Base-by-base conservation (phyloP, 2,329 filamentous ascomycete genomes). In the Calonectria ilicicola region DNA sequence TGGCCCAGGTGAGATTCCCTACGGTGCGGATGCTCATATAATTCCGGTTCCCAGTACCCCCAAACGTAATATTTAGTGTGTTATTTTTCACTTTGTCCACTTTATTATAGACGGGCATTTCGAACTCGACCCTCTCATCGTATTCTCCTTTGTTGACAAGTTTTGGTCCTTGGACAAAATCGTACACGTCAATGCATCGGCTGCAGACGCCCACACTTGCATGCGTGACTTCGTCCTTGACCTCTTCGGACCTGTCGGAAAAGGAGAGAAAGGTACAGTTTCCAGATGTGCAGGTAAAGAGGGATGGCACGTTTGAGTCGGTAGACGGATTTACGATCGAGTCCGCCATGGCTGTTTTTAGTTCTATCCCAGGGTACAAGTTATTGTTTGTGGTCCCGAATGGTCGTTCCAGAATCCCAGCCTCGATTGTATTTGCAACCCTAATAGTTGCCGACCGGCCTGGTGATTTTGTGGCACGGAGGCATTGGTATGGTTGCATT, bases 241-340 rank as follows among this genome's bases (percentile, higher is more conserved):
- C 8, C 1, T n/a, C 1, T 19, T 62, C 23, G 15, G 56, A 19
- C 9, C 38, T 42, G 5, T 62, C 19, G 14, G 35, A 12, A 8
- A 62, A 62, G 21, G 35, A n/a, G n/a, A 23, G 56, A 62, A 62
- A 62, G 17, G 56, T 62, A 14, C 56, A 62, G 23, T 62, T 62
- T 12, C 56, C 56, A 6, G 56, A 44, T 1, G 35, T 62, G 56
- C 56, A 62, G 6, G 56, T 62, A 15, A 44, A 62, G 5, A 62
- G 21, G 5, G 56, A 62, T 29, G 17, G 14, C 6, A 62, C 10
- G 6, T 62, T 62, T 1, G 56, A n/a, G 15, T 62, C 14, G 7
- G 14, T 44, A 14, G 56, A 62, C 9, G 56, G 56, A 44, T 62
- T 62, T 12, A 62, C 56, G 2, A 62, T 19, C 15, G 56, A 26